These are phyloP conservation scores for Lasiosphaeriaceae sp. DNA, from an alignment of 495 filamentous ascomycete species.

Conservation along the genomic window DNA sequence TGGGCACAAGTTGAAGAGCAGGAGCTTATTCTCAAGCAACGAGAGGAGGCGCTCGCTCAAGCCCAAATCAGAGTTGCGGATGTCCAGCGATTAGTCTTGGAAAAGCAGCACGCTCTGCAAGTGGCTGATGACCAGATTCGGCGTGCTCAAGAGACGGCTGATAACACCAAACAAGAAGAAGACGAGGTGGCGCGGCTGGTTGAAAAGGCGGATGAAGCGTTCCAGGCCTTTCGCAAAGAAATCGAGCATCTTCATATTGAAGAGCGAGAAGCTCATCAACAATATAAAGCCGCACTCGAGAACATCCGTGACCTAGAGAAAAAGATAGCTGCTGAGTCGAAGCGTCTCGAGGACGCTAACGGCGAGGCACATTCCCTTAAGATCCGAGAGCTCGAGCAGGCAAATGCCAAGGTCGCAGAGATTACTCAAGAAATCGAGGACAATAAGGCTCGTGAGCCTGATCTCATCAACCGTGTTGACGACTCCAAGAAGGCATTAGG, in stretches of 20 bases:
- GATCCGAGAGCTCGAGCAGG: constrained; percentile 42
- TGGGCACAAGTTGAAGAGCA: constrained; percentile 64
- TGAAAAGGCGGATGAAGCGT: constrained; percentile 33
- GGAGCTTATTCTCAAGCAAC: constrained; percentile 29
- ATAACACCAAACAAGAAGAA: constrained; percentile 28
- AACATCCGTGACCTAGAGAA: constrained; percentile 33
- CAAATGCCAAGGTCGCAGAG: constrained; percentile 45
- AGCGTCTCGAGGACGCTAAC: constrained; percentile 50
- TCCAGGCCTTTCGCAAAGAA: constrained; percentile 25
- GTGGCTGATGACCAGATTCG: constrained; percentile 26
- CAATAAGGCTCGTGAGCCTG: constrained; percentile 29
- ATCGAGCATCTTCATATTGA: constrained; percentile 36
- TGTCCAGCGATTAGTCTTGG: constrained; percentile 19
- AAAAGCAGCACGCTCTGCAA: constrained; percentile 26
- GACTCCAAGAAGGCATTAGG: constrained; percentile 41
- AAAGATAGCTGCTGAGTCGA: constrained; percentile 40
- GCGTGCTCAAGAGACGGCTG: constrained; percentile 21
- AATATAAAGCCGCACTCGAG: constrained; percentile 29
- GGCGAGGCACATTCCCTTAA: constrained; percentile 41
- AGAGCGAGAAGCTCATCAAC: constrained; percentile 43
- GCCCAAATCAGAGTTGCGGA: constrained; percentile 27
- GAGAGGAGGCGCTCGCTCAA: constrained; percentile 28
- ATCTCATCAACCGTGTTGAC: constrained; percentile 28
- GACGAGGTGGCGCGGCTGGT: constrained; percentile 35
- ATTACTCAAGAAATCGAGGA: constrained; percentile 35